Conservation (phyloP, 768 basidiomycete species). For the Rhizopogon rudus region DNA sequence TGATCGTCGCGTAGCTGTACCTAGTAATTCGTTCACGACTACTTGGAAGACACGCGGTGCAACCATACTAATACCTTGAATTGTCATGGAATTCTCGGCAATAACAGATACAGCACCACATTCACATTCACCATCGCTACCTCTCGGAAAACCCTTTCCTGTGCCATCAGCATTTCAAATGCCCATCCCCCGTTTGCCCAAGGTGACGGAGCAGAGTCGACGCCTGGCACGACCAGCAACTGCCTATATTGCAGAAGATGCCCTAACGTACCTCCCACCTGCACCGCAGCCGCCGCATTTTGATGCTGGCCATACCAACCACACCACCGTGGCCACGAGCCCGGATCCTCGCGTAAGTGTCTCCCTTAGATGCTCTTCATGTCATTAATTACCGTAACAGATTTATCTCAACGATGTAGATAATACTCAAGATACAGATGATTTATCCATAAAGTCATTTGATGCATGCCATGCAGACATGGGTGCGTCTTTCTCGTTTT, state of each 20-base stretch:
- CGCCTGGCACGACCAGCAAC: constrained; percentile 35
- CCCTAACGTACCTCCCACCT: constrained; percentile 36
- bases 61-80: not conserved
- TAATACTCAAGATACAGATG: not conserved
- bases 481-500: not conserved
- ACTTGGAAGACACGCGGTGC: not conserved
- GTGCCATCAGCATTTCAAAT: constrained; percentile 23
- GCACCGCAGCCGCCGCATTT: constrained; percentile 8
- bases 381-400: not conserved
- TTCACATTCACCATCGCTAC: constrained; percentile 8
- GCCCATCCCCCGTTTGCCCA: constrained; percentile 30
- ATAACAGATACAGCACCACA: not conserved
- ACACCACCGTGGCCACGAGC: not conserved
- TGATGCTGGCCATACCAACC: not conserved
- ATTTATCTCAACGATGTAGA: not conserved
- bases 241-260: constrained; percentile 40
- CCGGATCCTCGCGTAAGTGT: not conserved
- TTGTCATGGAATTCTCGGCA: constrained; percentile 14
- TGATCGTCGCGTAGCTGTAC: constrained; percentile 7
- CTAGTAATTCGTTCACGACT: constrained; percentile 1
- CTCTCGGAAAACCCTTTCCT: constrained; percentile 19
- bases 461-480: not conserved
- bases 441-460: not conserved
- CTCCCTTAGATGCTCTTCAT: not conserved
- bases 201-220: constrained; percentile 20